Evolutionary conservation across 1,284 basidiomycete species (phyloP).

Genomic region (Coriolopsis trogii): DNA sequence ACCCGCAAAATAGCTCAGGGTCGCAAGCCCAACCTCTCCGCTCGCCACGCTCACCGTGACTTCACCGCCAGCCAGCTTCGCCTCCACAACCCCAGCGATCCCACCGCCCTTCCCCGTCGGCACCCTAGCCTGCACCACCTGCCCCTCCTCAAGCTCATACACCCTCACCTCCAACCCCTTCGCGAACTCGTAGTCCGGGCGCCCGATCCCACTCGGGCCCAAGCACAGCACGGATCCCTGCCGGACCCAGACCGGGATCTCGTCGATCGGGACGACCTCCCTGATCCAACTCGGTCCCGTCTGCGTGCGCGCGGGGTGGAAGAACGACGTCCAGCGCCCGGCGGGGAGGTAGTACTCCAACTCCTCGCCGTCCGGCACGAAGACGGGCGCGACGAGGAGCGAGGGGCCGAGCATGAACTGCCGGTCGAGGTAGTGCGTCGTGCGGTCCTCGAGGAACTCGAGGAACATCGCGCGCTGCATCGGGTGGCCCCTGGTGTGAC

Average conservation of each 20-base stretch:
- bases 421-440: conserved; percentile 64
- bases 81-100: conserved; percentile 43
- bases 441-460: conserved; percentile 70
- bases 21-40: conserved; percentile 26
- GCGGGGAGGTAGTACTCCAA: conserved; percentile 71
- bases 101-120: conserved; percentile 44
- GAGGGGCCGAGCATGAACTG: conserved; percentile 74
- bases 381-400: conserved; percentile 76
- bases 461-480: conserved; percentile 75
- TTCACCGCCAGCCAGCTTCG: conserved; percentile 33
- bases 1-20: conserved; percentile 24
- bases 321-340: conserved; percentile 71
- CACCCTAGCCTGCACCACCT: conserved; percentile 44
- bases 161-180: conserved; percentile 53
- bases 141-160: conserved; percentile 54
- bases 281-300: conserved; percentile 59
- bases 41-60: conserved; percentile 34
- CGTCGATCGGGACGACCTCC: conserved; percentile 56
- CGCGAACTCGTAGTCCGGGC: conserved; percentile 68
- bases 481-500: conserved; percentile 61
- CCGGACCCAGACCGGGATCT: conserved; percentile 70
- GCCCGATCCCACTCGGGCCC: conserved; percentile 54
- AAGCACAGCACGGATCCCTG: conserved; percentile 58
- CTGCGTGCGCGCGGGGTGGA: conserved; percentile 49
- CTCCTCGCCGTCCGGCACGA: conserved; percentile 58